These are phyloP conservation scores for Coniosporium tulheliwenetii DNA, from an alignment of 2,329 filamentous ascomycete genomes.

Conservation along the genomic window DNA sequence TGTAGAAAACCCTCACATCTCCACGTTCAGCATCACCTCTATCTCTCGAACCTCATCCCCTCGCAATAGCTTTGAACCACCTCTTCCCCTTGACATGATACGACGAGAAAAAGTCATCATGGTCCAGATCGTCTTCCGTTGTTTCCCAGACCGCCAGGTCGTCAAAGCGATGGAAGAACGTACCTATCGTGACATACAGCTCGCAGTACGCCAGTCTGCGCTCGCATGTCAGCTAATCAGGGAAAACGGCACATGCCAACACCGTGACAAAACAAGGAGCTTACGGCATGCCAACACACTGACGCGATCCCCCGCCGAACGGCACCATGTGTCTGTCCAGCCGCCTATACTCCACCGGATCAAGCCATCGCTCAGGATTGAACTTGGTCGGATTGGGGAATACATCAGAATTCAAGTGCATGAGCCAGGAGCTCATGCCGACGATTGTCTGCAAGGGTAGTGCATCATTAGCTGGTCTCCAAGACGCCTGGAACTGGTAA, in stretches of 20 bases:
- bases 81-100: conserved; percentile 3
- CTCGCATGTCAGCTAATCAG: not conserved
- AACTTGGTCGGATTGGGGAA: conserved; percentile 19
- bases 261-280: conserved; percentile 1
- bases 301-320: conserved; percentile 19
- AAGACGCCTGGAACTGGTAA: not conserved
- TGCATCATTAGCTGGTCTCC: too few species aligned
- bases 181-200: conserved; percentile 17
- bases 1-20: too few species aligned
- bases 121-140: conserved; percentile 11
- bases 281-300: conserved; percentile 19
- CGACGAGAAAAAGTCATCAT: conserved; percentile 16
- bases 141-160: conserved; percentile 7
- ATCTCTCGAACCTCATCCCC: too few species aligned
- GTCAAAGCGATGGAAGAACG: conserved; percentile 14
- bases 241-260: not conserved
- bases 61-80: conserved; percentile 1
- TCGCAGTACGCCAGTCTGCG: conserved; percentile 18
- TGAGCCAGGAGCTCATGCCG: conserved; percentile 17
- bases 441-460: conserved; percentile 8
- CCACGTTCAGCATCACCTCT: too few species aligned
- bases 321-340: conserved; percentile 19
- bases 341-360: conserved; percentile 6
- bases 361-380: conserved; percentile 19
- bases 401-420: conserved; percentile 15